These are phyloP conservation scores for Calycina herbarum DNA, from an alignment of 2,329 filamentous ascomycete species.

Conservation along the genomic window DNA sequence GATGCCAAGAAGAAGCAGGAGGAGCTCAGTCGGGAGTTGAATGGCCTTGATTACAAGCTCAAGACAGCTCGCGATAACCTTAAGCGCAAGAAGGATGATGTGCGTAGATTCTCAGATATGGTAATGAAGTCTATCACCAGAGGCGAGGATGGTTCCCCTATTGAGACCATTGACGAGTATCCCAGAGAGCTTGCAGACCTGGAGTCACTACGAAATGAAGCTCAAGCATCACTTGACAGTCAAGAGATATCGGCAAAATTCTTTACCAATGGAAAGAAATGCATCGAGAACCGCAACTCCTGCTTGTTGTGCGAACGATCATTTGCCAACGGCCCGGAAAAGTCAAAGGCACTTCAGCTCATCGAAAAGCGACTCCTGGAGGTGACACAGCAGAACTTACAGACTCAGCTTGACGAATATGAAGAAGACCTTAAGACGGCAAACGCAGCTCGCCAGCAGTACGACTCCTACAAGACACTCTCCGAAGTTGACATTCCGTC, in stretches of 20 bases:
- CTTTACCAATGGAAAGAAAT: slow-evolving; percentile 66
- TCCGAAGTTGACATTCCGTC: slow-evolving; percentile 67
- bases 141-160: slow-evolving; percentile 38
- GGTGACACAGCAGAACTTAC: slow-evolving; percentile 60
- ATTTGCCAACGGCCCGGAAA: slow-evolving; percentile 62
- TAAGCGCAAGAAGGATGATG: slow-evolving; percentile 63
- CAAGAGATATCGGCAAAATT: slow-evolving; percentile 70
- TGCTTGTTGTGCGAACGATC: slow-evolving; percentile 75
- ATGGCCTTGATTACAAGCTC: slow-evolving; percentile 73
- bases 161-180: slow-evolving; percentile 54
- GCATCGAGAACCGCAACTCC: slow-evolving; percentile 65
- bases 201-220: slow-evolving; percentile 52
- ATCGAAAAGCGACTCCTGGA: slow-evolving; percentile 65
- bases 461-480: slow-evolving; percentile 73
- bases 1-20: slow-evolving; percentile 72
- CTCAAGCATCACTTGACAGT: slow-evolving; percentile 65
- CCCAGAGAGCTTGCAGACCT: slow-evolving; percentile 49
- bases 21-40: slow-evolving; percentile 67
- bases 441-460: slow-evolving; percentile 63
- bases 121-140: slow-evolving; percentile 52
- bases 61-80: slow-evolving; percentile 64
- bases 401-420: slow-evolving; percentile 57
- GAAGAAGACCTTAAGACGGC: slow-evolving; percentile 57
- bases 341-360: slow-evolving; percentile 64
- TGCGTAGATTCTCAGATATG: slow-evolving; percentile 58